Evolutionary conservation across 495 filamentous ascomycete genomes (phyloP).

Genomic region (Tuber borchii): DNA sequence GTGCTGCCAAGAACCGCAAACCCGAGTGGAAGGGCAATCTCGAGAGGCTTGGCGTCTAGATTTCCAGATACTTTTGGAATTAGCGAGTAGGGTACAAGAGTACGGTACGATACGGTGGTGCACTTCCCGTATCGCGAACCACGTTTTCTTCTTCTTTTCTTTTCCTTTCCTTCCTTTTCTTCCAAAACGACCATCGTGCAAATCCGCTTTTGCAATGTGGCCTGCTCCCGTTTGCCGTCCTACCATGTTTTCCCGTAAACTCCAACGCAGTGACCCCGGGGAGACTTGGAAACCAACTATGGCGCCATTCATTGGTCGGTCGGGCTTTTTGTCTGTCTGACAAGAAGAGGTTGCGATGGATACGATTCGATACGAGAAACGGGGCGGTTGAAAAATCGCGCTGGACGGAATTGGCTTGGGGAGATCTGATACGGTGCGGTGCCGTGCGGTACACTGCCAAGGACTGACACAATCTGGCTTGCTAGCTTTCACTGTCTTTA

Average conservation of each 20-base stretch:
- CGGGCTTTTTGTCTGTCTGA: neutral
- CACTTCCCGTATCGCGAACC: neutral
- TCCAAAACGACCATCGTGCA: neutral
- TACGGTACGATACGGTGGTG: no score
- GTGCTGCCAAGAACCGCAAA: neutral
- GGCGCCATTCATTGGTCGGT: neutral
- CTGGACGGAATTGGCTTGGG: neutral
- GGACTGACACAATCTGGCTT: neutral
- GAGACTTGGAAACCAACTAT: neutral
- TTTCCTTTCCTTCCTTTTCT: neutral
- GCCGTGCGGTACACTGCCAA: neutral
- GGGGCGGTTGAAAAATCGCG: neutral
- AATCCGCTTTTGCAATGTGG: neutral
- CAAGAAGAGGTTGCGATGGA: neutral
- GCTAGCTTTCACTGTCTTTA: neutral
- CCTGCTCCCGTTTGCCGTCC: neutral
- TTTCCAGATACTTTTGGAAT: neutral
- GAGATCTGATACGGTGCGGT: neutral
- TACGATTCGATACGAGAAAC: neutral
- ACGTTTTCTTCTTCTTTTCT: neutral
- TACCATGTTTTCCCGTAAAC: no score
- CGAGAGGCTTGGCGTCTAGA: neutral
- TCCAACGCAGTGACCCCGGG: neutral
- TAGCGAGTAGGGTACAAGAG: neutral
- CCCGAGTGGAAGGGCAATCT: no score